phyloP scores from a whole-genome alignment of 1,139 yeast species.

The Taphrina flavorubra region DNA sequence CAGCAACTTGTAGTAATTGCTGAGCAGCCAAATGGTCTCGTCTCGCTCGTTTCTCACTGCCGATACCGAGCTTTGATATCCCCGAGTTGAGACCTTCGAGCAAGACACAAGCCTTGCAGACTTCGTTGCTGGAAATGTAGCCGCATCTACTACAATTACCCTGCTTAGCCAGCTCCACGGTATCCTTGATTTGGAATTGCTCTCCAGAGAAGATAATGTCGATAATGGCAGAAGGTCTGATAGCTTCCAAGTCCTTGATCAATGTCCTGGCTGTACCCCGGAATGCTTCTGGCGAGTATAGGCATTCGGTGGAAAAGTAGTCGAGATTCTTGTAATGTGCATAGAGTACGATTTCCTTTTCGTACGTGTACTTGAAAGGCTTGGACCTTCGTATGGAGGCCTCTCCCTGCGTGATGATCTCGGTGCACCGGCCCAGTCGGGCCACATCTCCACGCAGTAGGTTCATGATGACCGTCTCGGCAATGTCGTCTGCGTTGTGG shows the following conservation, averaged over 20 bases:
- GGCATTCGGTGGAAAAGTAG: conserved; percentile 95
- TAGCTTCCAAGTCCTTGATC: conserved; percentile 84
- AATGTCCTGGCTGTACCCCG: conserved; percentile 95
- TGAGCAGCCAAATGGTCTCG: conserved; percentile 34
- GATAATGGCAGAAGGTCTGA: conserved; percentile 89
- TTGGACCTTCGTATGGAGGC: conserved; percentile 74
- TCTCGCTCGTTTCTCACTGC: conserved; percentile 38
- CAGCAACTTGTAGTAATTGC: background rate
- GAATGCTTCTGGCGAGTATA: conserved; percentile 98
- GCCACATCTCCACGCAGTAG: conserved; percentile 91
- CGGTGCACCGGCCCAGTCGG: conserved; percentile 85
- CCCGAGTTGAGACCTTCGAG: conserved; percentile 81
- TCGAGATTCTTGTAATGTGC: conserved; percentile 96
- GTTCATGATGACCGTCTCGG: conserved; percentile 97
- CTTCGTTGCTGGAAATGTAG: conserved; percentile 80
- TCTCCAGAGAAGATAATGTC: conserved; percentile 96
- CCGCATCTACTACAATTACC: conserved; percentile 82
- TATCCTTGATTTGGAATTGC: conserved; percentile 64
- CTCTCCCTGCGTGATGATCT: conserved; percentile 70
- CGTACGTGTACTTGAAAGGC: conserved; percentile 94
- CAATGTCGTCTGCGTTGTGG: conserved; percentile 99
- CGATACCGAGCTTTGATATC: conserved; percentile 56
- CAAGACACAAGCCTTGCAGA: conserved; percentile 92
- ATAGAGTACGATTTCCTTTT: conserved; percentile 94
- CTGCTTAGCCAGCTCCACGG: conserved; percentile 54